Conservation (phyloP, 768 basidiomycete genomes). For the Russula sp. region DNA sequence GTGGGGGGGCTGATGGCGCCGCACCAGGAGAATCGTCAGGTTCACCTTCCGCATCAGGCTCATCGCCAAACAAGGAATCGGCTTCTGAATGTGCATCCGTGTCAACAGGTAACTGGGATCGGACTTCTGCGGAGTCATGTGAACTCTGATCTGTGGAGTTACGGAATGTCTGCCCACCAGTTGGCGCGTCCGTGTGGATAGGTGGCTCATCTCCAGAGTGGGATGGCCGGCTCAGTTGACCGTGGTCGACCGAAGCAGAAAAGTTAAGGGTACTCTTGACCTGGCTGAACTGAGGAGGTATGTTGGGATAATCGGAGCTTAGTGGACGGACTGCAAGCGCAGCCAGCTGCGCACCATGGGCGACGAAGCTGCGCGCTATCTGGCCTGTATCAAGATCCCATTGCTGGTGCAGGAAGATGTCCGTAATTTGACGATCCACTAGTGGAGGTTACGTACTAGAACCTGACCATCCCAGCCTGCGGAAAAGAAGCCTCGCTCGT, state of each 20-base stretch:
- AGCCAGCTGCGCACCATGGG: constrained; percentile 82
- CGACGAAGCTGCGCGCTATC: constrained; percentile 64
- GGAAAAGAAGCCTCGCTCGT: constrained; percentile 83
- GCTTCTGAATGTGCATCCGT: constrained; percentile 70
- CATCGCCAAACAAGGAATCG: constrained; percentile 89
- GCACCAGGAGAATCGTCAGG: constrained; percentile 25
- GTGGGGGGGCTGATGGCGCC: constrained; percentile 2
- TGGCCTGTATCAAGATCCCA: constrained; percentile 97
- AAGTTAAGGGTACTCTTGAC: background rate
- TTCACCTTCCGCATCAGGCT: constrained; percentile 57
- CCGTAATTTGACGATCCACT: constrained; percentile 1
- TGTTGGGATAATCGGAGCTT: constrained; percentile 30
- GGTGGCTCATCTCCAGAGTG: constrained; percentile 7
- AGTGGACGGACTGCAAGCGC: constrained; percentile 72
- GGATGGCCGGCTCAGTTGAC: background rate
- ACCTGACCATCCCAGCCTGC: constrained; percentile 94
- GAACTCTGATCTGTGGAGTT: background rate
- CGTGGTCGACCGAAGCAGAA: constrained; percentile 6
- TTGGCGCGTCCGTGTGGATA: background rate
- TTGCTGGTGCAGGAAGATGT: constrained; percentile 52
- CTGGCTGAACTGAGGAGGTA: constrained; percentile 24
- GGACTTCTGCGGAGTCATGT: constrained; percentile 10
- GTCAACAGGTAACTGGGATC: constrained; percentile 24
- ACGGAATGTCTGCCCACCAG: background rate
- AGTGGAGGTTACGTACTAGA: constrained; percentile 46